phyloP scores from a whole-genome alignment of 208 protist species.

The Balamuthia mandrillaris region DNA sequence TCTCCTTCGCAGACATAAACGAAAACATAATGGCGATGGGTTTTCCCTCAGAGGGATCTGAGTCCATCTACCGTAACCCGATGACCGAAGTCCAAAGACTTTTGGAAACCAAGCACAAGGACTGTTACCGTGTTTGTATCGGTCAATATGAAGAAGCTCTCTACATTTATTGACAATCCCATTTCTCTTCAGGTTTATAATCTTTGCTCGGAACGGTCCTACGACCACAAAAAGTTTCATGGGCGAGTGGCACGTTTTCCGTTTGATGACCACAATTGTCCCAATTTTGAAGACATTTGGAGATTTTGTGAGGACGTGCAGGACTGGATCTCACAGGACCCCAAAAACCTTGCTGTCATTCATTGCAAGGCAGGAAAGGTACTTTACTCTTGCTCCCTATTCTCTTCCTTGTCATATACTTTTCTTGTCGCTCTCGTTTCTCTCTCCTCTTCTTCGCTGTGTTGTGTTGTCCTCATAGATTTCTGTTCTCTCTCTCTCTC shows the following conservation, averaged over 20 bases:
- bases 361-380: constrained; percentile 38
- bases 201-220: constrained; percentile 5
- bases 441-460: too few relatives aligned
- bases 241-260: not conserved
- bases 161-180: not conserved
- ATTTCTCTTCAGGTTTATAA: constrained; percentile 21
- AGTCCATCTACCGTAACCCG: constrained; percentile 5
- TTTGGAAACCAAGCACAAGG: constrained; percentile 2
- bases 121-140: not conserved
- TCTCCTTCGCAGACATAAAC: not conserved
- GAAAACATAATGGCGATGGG: not conserved
- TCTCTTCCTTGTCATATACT: too few relatives aligned
- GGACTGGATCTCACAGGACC: constrained; percentile 2
- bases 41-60: constrained; percentile 1
- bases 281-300: constrained; percentile 7
- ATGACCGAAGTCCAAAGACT: not conserved
- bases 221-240: constrained; percentile 27
- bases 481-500: not conserved
- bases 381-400: not conserved
- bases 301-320: not conserved
- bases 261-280: constrained; percentile 32
- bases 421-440: too few relatives aligned
- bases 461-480: too few relatives aligned
- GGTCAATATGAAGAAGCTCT: not conserved
- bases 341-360: constrained; percentile 9